A percentile compares a stretch with the other conserved stretches of the same genome.
phyloP scores from a whole-genome alignment of 306 rosid genomes.

The Trifolium fragiferum region DNA sequence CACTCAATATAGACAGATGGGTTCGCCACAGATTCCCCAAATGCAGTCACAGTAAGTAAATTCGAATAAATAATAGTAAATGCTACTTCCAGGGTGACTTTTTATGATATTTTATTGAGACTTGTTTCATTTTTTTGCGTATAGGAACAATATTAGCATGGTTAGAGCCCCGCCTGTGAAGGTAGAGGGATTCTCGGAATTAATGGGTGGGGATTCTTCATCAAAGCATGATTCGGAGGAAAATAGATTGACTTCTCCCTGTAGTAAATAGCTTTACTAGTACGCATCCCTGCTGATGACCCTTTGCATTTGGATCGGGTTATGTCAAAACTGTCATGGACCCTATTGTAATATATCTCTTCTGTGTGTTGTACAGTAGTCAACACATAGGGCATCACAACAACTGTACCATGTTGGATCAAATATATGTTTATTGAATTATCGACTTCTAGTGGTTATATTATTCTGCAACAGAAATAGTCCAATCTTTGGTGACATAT shows the following conservation, averaged over 20 bases:
- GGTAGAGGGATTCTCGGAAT: constrained; percentile 90
- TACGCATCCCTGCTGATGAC: constrained; percentile 1
- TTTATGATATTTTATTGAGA: constrained; percentile 25
- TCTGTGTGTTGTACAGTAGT: constrained; percentile 35
- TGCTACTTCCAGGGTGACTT: constrained; percentile 19
- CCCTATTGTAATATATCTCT: constrained; percentile 5
- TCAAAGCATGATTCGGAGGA: constrained; percentile 86
- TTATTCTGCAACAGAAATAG: constrained; percentile 1
- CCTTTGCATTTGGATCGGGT: constrained; percentile 26
- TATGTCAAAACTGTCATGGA: constrained; percentile 19
- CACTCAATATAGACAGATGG: constrained; percentile 75
- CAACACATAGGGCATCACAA: constrained; percentile 11
- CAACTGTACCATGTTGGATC: constrained; percentile 28
- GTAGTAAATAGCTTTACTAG: constrained; percentile 55
- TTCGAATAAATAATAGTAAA: constrained; percentile 22
- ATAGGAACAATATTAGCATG: constrained; percentile 66
- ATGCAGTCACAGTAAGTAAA: constrained; percentile 75
- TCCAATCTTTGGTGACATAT: constrained; percentile 3
- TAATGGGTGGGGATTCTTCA: constrained; percentile 88
- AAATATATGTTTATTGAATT: background rate
- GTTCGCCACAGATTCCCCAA: constrained; percentile 67
- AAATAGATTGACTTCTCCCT: constrained; percentile 73
- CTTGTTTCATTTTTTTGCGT: constrained; percentile 35
- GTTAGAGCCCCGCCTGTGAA: constrained; percentile 92
- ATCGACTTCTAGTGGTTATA: background rate